Conservation (phyloP, 1,139 yeast genomes). For the Pneumocystis sp. region DNA sequence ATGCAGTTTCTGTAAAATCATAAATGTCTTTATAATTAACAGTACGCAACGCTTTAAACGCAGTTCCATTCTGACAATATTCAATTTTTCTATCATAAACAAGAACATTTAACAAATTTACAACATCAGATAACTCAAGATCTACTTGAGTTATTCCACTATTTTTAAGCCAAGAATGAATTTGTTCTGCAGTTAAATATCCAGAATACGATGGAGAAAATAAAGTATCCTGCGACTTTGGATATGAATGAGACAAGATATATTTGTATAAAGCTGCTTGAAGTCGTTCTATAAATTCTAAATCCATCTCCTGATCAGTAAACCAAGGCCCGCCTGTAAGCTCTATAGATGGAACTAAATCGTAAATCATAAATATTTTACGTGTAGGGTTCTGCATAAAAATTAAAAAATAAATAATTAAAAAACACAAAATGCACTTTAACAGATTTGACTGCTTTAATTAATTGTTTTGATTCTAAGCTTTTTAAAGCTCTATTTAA, state of each 20-base stretch:
- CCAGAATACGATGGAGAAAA: slow-evolving; percentile 44
- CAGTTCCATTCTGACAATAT: slow-evolving; percentile 32
- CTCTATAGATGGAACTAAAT: slow-evolving; percentile 83
- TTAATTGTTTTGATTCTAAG: slow-evolving; percentile 67
- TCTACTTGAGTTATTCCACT: slow-evolving; percentile 64
- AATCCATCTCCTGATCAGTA: slow-evolving; percentile 86
- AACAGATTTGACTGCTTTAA: slow-evolving; percentile 81
- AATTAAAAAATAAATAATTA: background rate
- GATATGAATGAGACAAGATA: slow-evolving; percentile 61
- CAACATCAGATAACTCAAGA: slow-evolving; percentile 54
- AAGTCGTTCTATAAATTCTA: slow-evolving; percentile 78
- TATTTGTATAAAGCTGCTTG: slow-evolving; percentile 78
- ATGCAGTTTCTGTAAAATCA: slow-evolving; percentile 24
- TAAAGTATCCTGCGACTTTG: slow-evolving; percentile 30
- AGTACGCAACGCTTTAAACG: slow-evolving; percentile 27
- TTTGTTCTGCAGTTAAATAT: slow-evolving; percentile 55
- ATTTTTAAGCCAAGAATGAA: slow-evolving; percentile 58
- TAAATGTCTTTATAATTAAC: slow-evolving; percentile 21
- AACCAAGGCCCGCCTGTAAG: slow-evolving; percentile 99
- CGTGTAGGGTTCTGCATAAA: slow-evolving; percentile 57
- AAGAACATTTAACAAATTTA: slow-evolving; percentile 74
- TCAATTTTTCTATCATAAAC: slow-evolving; percentile 79
- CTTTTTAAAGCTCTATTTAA: slow-evolving; percentile 73
- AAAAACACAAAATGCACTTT: slow-evolving; percentile 25
- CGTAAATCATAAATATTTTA: slow-evolving; percentile 87